A percentile compares a stretch with the other conserved stretches of the same genome.
phyloP scores from a whole-genome alignment of 2,329 filamentous ascomycete genomes.

The Botryotinia globosa region DNA sequence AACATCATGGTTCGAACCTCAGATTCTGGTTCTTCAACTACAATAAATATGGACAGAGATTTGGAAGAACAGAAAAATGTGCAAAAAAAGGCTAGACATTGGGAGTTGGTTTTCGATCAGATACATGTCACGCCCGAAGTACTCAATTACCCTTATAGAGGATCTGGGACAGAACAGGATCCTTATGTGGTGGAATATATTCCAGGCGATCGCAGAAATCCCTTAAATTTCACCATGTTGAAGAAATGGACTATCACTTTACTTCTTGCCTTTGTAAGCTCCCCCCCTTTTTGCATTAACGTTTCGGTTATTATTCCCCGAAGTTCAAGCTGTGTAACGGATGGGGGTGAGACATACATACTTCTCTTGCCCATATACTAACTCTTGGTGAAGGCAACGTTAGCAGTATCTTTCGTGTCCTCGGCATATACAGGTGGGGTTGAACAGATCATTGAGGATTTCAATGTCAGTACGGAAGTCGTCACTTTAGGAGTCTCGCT shows the following conservation, averaged over 20 bases:
- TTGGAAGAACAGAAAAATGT: slow-evolving; percentile 26
- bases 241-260: slow-evolving; percentile 44
- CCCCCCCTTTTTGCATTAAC: background rate
- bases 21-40: slow-evolving; percentile 23
- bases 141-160: slow-evolving; percentile 42
- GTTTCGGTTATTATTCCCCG: slow-evolving; percentile 8
- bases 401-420: slow-evolving; percentile 43
- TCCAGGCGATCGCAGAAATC: slow-evolving; percentile 44
- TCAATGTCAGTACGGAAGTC: slow-evolving; percentile 41
- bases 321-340: background rate
- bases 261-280: slow-evolving; percentile 44
- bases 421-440: slow-evolving; percentile 44
- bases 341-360: background rate
- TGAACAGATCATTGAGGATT: slow-evolving; percentile 38
- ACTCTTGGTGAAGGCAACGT: slow-evolving; percentile 49
- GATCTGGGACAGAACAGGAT: slow-evolving; percentile 43
- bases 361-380: slow-evolving; percentile 40
- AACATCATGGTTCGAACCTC: slow-evolving; percentile 11
- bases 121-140: slow-evolving; percentile 46
- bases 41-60: slow-evolving; percentile 23
- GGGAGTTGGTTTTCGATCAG: slow-evolving; percentile 46
- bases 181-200: slow-evolving; percentile 46
- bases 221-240: slow-evolving; percentile 38
- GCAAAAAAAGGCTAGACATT: slow-evolving; percentile 35
- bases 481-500: slow-evolving; percentile 45